Evolutionary conservation across 257 asterid genomes (phyloP).

Genomic region (Ophiorrhiza pumila): DNA sequence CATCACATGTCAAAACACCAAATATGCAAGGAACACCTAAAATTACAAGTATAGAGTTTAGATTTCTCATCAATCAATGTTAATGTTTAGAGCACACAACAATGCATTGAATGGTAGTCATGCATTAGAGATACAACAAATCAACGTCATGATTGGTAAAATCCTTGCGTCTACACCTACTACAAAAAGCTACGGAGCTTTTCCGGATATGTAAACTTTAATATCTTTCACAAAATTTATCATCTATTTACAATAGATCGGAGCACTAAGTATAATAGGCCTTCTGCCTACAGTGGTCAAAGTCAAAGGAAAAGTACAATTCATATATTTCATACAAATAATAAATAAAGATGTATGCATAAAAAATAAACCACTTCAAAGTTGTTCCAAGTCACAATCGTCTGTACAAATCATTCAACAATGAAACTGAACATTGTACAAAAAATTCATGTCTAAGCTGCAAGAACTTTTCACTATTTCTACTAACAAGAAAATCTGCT

Average conservation of each 20-base stretch:
- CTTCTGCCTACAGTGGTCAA: background rate
- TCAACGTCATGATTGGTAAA: background rate
- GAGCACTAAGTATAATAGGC: background rate
- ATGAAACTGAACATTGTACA: background rate
- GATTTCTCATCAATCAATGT: constrained; percentile 9
- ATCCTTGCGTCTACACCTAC: background rate
- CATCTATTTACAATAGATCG: background rate
- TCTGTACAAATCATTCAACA: background rate
- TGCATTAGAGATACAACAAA: constrained; percentile 3
- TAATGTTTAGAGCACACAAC: constrained; percentile 9
- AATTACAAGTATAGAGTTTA: constrained; percentile 9
- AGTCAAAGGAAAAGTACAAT: background rate
- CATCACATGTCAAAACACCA: constrained; percentile 82
- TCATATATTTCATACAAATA: background rate
- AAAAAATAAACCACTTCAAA: background rate
- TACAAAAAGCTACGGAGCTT: background rate
- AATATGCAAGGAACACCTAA: constrained; percentile 96
- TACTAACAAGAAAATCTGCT: background rate
- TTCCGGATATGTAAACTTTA: background rate
- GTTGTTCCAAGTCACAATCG: background rate
- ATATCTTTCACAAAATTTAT: background rate
- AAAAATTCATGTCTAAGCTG: background rate
- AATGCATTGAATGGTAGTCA: background rate
- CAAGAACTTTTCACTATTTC: background rate
- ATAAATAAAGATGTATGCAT: background rate